Evolutionary conservation across 768 basidiomycete species (phyloP), one percentile per base, ranked within the genome.

Genomic region (Leccinellum rugosiceps): DNA sequence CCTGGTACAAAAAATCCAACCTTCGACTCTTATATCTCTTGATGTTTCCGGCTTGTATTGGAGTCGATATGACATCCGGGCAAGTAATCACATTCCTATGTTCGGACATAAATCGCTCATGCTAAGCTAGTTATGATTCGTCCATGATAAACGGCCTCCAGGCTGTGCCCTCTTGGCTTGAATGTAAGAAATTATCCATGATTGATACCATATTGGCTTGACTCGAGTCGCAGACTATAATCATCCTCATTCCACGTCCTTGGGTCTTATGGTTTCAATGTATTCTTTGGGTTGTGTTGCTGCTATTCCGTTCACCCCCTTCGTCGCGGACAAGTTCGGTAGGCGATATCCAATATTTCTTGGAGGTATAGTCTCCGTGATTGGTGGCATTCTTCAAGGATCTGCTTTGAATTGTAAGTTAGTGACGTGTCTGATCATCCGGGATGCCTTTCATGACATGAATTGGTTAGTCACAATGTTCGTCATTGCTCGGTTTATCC

Each of bases 1-100:
- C 9, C 4, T 87, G 85, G 85, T 85, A 85, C 66, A 66, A 64
- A 59, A 87, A 86, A 61, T 82, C 75, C 1, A 86, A 41, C 38
- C 38, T 41, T 41, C 38, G n/a, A 19, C n/a, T 41, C 38, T 32
- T 32, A 34, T 34, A 41, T 41, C 10, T 41, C n/a, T 41, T 19
- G 38, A 41, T 41, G n/a, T 41, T 41, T 41, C n/a, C 4, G 9
- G n/a, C 38, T 19, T 41, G 38, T 19, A 19, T 41, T 11, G 9
- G 9, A 4, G 38, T 19, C n/a, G n/a, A 41, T 3, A 41, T 41
- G 38, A 41, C 38, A 19, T 41, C 38, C 11, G 38, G 38, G 38
- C 15, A 35, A 17, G 35, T 35, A 8, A 7, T 35, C 8, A 17
- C 2, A 35, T 17, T 35, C 35, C 15, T 17, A 3, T 35, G 17